Evolutionary conservation across 352 stramenopile species (phyloP), one percentile per base, ranked within the genome.

Genomic region (Phytophthora hibernalis): DNA sequence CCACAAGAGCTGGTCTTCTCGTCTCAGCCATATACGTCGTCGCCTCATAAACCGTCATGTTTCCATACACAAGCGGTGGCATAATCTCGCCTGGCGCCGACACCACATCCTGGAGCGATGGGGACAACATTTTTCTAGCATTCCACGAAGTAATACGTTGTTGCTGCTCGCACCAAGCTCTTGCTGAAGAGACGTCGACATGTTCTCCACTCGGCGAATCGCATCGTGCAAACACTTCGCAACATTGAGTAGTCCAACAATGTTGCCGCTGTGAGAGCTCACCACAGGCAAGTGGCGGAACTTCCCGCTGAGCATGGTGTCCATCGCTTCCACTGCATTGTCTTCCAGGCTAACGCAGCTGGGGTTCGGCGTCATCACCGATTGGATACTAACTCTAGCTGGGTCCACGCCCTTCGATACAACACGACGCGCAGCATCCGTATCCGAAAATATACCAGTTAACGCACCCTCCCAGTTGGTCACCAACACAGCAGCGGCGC

Each of bases 181-280:
- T 64, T 96, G 83, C 61, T 96, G 85, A 10, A 94, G 70, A 24
- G 84, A 81, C 5, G 85, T 82, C n/a, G 86, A 91, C 43, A 89
- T 87, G 33, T 79, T 89, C 53, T 99, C 98, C 35, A 99, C 93
- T 53, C 97, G 97, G n/a, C 84, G 87, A 67, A 99, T 99, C 2
- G 97, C 97, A 82, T 99, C 97, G 73, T 99, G 97, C 51, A 99
- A 72, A 61, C 97, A 99, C 79, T 99, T 99, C 1, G 96, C 96
- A 51, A 99, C 98, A 63, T 99, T 98, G 11, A 99, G 80, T 11
- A 99, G 63, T 11, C 98, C 98, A 13, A 98, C 92, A 37, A 99
- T 96, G 20, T 83, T 86, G 8, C 87, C 90, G 21, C 72, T 87
- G 35, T 85, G 65, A 9, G 78, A 75, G 52, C 87, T 94, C 5